Evolutionary conservation across 345 rosid genomes (phyloP).

Genomic region (Eucalyptus albens): DNA sequence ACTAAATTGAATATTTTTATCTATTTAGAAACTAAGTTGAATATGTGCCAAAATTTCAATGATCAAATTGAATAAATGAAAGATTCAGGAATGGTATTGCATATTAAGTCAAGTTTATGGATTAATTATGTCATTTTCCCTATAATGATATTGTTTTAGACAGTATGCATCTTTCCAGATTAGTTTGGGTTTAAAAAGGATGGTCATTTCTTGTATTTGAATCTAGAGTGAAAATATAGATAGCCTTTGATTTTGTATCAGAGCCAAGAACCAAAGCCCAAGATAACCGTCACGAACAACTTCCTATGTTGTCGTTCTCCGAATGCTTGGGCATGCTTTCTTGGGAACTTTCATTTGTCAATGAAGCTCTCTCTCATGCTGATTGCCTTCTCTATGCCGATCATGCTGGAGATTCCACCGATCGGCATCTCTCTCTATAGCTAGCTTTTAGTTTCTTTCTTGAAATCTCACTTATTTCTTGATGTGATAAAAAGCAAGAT

Average conservation of each 20-base stretch:
- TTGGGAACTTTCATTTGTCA: fast-evolving
- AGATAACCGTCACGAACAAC: not conserved
- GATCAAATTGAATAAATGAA: no score
- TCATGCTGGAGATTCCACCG: not conserved
- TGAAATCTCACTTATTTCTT: not conserved
- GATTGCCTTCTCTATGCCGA: fast-evolving
- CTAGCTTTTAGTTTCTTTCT: not conserved
- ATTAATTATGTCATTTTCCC: no score
- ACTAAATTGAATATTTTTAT: no score
- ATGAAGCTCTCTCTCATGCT: not conserved
- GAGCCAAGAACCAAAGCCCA: not conserved
- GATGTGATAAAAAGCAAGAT: not conserved
- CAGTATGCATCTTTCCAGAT: not conserved
- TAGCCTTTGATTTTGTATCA: not conserved
- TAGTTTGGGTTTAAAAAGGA: not conserved
- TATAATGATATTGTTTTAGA: no score
- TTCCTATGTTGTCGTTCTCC: not conserved
- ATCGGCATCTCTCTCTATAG: fast-evolving
- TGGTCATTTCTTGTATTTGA: not conserved
- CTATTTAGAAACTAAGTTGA: no score
- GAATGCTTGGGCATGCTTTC: not conserved
- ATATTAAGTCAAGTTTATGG: no score
- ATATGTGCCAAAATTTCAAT: fast-evolving
- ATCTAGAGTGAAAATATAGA: not conserved
- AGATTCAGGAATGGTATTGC: fast-evolving